phyloP scores from a whole-genome alignment of 1,284 basidiomycete species.

The Malassezia psittaci region DNA sequence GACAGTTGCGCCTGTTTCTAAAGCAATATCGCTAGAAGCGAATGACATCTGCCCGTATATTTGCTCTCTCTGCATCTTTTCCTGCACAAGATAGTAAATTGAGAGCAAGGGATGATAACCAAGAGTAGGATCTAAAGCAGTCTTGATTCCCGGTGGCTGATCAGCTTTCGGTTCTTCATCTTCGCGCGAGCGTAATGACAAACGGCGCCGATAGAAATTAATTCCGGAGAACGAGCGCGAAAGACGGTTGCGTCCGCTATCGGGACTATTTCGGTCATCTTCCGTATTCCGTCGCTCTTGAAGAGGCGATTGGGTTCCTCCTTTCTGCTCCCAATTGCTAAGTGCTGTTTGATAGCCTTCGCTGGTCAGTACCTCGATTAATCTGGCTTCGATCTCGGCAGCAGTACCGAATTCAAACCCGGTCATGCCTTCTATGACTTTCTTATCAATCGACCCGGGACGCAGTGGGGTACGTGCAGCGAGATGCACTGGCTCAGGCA shows the following conservation, averaged over 20 bases:
- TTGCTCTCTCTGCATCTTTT: constrained; percentile 85
- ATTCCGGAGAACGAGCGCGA: constrained; percentile 71
- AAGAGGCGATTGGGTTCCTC: constrained; percentile 16
- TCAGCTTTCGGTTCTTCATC: constrained; percentile 13
- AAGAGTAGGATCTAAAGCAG: constrained; percentile 66
- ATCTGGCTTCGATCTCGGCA: constrained; percentile 68
- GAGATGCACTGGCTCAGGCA: constrained; percentile 71
- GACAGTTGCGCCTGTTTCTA: constrained; percentile 24
- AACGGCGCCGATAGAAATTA: constrained; percentile 83
- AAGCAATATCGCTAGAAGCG: constrained; percentile 71
- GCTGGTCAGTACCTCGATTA: constrained; percentile 64
- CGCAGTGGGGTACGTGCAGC: constrained; percentile 78
- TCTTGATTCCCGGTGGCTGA: constrained; percentile 22
- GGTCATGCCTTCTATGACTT: constrained; percentile 80
- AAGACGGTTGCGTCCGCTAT: constrained; percentile 23
- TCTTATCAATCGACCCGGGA: constrained; percentile 70
- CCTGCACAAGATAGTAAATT: constrained; percentile 88
- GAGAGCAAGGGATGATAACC: constrained; percentile 91
- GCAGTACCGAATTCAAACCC: constrained; percentile 92
- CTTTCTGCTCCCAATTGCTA: constrained; percentile 58
- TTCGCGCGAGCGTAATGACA: constrained; percentile 49
- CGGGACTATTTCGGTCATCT: neutral
- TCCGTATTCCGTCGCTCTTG: neutral
- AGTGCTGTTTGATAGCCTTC: constrained; percentile 68
- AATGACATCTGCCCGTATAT: constrained; percentile 90